Base-by-base conservation (phyloP, 2,329 filamentous ascomycete genomes). In the Colletotrichum graminicola region DNA sequence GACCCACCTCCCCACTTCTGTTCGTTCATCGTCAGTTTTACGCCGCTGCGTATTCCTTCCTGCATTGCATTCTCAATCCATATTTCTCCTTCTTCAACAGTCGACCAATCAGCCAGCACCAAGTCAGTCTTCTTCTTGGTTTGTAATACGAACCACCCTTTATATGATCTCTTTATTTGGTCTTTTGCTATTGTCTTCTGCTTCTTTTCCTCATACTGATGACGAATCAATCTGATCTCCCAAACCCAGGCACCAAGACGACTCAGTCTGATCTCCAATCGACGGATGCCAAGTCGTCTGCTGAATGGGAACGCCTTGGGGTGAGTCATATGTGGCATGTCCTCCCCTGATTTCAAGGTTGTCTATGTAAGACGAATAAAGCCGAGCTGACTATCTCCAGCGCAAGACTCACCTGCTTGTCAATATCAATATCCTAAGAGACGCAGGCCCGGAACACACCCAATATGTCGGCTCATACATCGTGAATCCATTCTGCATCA, bases 31-130 rank as follows among this genome's bases (percentile, higher is more conserved):
- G 6, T 52, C 34, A 14, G 62, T 66, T 70, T 70, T 72, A 18
- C 69, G 69, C 69, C 34, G 69, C 65, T 5, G 69, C 69, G 69
- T 69, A 68, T 64, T 69, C 52, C 65, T 34, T 41, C 39, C 12
- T 23, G 12, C 21, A n/a, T n/a, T 45, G 11, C 43, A 23, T 36
- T 39, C 45, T 18, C 5, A 3, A 21, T 10, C 26, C 3, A 34
- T 4, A 29, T 32, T 16, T 34, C 39, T 41, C 39, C 39, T 2
- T 41, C 39, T 41, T 41, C 5, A 41, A 41, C 39, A 41, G 16
- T 14, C 39, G 5, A 1, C 39, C 39, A 41, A 41, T 18, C 39
- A 41, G 14, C 39, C 51, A 54, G 2, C 16, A 16, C 3, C 8
- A 3, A 29, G 8, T 32, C 26, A 29, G 3, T 32, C 26, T 32